Evolutionary conservation across 2,329 filamentous ascomycete species (phyloP), one percentile per base, ranked within the genome.

Genomic region (Colletotrichum sp.): DNA sequence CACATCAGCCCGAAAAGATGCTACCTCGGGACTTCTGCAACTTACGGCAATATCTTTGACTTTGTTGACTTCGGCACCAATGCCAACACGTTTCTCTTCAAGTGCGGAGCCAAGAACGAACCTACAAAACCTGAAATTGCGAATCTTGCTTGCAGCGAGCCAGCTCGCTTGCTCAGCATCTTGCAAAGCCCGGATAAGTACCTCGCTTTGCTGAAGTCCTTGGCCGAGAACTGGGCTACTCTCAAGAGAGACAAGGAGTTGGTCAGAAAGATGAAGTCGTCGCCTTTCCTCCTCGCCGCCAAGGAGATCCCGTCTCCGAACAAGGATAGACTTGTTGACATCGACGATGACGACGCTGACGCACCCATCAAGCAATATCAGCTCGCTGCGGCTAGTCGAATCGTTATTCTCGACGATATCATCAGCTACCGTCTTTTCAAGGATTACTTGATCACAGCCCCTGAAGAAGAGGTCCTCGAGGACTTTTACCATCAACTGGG

Each of bases 11-110:
- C 97, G 7, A 90, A 90, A 62, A 89, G 92, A 55, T 96, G 94
- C 78, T 99, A 98, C 83, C 89, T 99, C 3, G 97, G 97, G 11
- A 93, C 79, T 32, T 92, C 90, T 8, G 83, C 86, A 3, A 89
- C 88, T 9, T 99, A 98, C 80, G 94, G 92, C 13, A 95, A 98
- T 36, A 98, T 99, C 36, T 98, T 99, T 79, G 96, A 99, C 82
- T 99, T 98, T 84, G 96, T 99, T 16, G 95, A 99, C 82, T 99
- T 98, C 86, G 96, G 96, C 0, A 87, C 90, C 39, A 93, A 96
- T 82, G 96, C 95, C 3, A 99, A 99, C 81, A 89, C 94, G 0
- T 99, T 99, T 81, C 87, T 99, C 22, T 91, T 96, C 80, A 95
- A 95, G 77, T 95, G 96, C 78, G 97, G 97, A 12, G 96, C 96